Base-by-base conservation (phyloP, 768 basidiomycete species). In the Auricularia sp. region DNA sequence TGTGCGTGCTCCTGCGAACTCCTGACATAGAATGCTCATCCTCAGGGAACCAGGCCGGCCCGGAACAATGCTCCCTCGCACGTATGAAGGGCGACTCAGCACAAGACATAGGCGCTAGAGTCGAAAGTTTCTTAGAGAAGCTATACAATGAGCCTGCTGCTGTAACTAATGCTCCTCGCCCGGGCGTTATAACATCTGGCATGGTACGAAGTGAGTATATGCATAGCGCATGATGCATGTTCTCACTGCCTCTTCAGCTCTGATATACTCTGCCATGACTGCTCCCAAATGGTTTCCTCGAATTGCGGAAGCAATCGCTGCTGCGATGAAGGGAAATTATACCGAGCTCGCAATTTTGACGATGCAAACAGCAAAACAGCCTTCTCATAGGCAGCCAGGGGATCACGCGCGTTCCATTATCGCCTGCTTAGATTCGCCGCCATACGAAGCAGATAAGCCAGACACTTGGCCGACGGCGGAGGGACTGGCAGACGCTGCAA, bases 361-460 rank as follows among this genome's bases (percentile, higher is more conserved):
- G 37, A 24, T 63, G 13, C 56, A 65, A 8, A n/a, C 33, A 11
- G 21, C 14, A 61, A 7, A 24, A 21, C 37, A 29, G 1, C 4
- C 24, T 16, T 2, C 42, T 7, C 4, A 39, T 51, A 24, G 29
- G n/a, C 13, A 54, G 16, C 39, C 62, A 2, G 44, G 39, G 3
- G 63, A 65, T 29, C 54, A 67, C 10, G 65, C 67, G 35, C 66
- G 67, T 24, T 54, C 54, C 6, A 64, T 62, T 29, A 65, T 69
- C 34, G 47, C 66, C 1, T 69, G 68, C 67, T 61, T 62, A 44
- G 68, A 69, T 42, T 45, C 37, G 3, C 62, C 65, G 16, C 51
- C 51, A 13, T 63, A 59, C 24, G 29, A 59, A 8, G 14, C 8
- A 8, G 56, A 59, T 29, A 24, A 18, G 29, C 5, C 56, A 24